These are phyloP conservation scores for Colletotrichum tamarilloi DNA, from an alignment of 2,329 filamentous ascomycete species.

Conservation along the genomic window DNA sequence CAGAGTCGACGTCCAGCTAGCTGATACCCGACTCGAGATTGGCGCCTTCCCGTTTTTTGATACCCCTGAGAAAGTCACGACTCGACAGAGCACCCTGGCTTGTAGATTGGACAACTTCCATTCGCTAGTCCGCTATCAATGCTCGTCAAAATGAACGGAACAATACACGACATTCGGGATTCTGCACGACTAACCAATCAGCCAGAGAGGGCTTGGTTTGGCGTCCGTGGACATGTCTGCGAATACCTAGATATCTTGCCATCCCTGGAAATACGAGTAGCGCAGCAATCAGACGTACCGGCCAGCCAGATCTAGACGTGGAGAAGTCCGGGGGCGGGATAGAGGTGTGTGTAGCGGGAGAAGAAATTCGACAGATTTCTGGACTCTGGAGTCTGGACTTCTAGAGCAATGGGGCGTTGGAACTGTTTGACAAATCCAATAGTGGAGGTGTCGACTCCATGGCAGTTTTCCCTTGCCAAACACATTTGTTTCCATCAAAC, in stretches of 20 bases:
- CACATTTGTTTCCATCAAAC: not conserved
- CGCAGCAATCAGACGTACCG: constrained; percentile 6
- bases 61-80: not conserved
- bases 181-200: not conserved
- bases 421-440: not conserved
- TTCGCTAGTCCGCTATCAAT: not conserved
- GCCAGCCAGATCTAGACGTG: not conserved
- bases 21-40: not conserved
- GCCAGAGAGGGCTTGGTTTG: not conserved
- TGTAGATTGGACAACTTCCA: not conserved
- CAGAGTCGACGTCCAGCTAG: not conserved
- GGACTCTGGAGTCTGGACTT: not conserved
- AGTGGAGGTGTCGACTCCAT: not conserved
- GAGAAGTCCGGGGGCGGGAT: constrained; percentile 18
- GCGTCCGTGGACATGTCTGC: not conserved
- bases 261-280: not conserved
- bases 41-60: not conserved
- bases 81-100: not conserved
- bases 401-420: not conserved
- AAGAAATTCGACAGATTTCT: not conserved
- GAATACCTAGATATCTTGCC: not conserved
- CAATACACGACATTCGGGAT: not conserved
- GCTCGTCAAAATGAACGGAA: not conserved
- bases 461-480: not conserved
- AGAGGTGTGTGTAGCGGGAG: constrained; percentile 9